A percentile compares a stretch with the other conserved stretches of the same genome.
Evolutionary conservation across 345 rosid species (phyloP).

Genomic region (Arabis hirsuta): DNA sequence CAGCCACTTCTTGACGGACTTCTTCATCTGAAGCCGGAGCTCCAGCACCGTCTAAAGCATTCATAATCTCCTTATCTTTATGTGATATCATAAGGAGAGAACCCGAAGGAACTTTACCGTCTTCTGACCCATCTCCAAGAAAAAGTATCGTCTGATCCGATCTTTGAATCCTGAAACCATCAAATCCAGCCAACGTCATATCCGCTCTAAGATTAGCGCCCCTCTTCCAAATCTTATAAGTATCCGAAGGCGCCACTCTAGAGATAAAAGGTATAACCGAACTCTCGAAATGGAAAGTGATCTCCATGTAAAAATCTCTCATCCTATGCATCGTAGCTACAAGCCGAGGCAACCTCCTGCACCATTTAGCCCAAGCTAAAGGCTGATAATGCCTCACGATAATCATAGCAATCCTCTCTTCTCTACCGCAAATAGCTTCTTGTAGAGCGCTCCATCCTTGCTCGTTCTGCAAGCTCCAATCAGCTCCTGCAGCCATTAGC

Average conservation of each 20-base stretch:
- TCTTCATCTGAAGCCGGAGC: conserved; percentile 85
- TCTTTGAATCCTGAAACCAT: conserved; percentile 89
- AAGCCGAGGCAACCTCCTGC: conserved; percentile 91
- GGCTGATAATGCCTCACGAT: conserved; percentile 94
- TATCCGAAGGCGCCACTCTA: conserved; percentile 96
- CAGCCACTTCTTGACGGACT: conserved; percentile 90
- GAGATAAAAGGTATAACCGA: conserved; percentile 96
- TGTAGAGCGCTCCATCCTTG: conserved; percentile 98
- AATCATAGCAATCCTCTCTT: conserved; percentile 80
- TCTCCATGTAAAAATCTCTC: conserved; percentile 99
- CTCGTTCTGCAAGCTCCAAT: conserved; percentile 98
- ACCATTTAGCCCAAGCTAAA: conserved; percentile 99
- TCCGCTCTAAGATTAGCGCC: conserved; percentile 98
- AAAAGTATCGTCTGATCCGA: conserved; percentile 91
- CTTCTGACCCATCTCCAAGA: conserved; percentile 96
- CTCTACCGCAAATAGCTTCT: conserved; percentile 89
- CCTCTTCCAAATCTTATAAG: conserved; percentile 96
- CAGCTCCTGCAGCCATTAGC: conserved; percentile 97
- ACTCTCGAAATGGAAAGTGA: conserved; percentile 94
- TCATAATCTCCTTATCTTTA: conserved; percentile 96
- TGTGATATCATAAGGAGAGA: conserved; percentile 92
- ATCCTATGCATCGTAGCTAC: conserved; percentile 83
- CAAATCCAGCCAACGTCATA: conserved; percentile 97
- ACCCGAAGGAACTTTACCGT: conserved; percentile 79
- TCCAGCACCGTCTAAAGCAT: conserved; percentile 98